Percentiles rank a stretch among this genome's conserved stretches.
Evolutionary conservation across 2,329 filamentous ascomycete species (phyloP).

Genomic region (Exserohilum rostratum): DNA sequence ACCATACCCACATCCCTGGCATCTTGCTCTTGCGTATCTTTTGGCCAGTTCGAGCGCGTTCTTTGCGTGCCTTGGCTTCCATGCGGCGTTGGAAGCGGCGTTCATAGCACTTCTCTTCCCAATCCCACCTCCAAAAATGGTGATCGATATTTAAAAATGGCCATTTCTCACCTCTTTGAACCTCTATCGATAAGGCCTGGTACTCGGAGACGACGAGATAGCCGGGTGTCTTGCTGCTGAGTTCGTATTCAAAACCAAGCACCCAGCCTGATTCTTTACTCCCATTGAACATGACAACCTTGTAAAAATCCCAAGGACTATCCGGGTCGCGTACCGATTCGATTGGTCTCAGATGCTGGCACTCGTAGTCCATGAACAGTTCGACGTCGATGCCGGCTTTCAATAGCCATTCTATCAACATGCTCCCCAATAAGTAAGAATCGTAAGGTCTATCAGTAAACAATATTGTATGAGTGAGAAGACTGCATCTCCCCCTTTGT

Average conservation of each 20-base stretch:
- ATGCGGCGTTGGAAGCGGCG: slow-evolving; percentile 5
- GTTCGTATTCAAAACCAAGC: slow-evolving; percentile 9
- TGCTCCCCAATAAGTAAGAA: background rate
- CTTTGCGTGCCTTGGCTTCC: slow-evolving; percentile 18
- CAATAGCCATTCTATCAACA: background rate
- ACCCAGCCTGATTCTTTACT: too few relatives aligned
- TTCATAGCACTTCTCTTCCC: background rate
- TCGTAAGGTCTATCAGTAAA: background rate
- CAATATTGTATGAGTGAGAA: background rate
- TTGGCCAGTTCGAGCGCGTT: slow-evolving; percentile 9
- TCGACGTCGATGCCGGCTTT: slow-evolving; percentile 2
- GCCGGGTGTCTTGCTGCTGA: background rate
- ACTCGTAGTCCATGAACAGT: background rate
- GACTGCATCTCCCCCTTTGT: too few relatives aligned
- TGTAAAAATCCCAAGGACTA: too few relatives aligned
- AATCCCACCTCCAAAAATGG: too few relatives aligned
- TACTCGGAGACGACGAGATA: slow-evolving; percentile 13
- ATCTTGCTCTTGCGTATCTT: slow-evolving; percentile 11
- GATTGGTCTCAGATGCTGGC: too few relatives aligned
- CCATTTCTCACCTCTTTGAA: background rate
- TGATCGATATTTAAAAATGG: too few relatives aligned
- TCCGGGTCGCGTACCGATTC: too few relatives aligned
- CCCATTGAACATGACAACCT: too few relatives aligned
- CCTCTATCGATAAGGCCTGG: background rate
- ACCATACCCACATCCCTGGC: slow-evolving; percentile 16